A percentile compares a stretch with the other conserved stretches of the same genome.
Evolutionary conservation across 2,329 filamentous ascomycete species (phyloP).

Genomic region (Thielaviopsis musarum): DNA sequence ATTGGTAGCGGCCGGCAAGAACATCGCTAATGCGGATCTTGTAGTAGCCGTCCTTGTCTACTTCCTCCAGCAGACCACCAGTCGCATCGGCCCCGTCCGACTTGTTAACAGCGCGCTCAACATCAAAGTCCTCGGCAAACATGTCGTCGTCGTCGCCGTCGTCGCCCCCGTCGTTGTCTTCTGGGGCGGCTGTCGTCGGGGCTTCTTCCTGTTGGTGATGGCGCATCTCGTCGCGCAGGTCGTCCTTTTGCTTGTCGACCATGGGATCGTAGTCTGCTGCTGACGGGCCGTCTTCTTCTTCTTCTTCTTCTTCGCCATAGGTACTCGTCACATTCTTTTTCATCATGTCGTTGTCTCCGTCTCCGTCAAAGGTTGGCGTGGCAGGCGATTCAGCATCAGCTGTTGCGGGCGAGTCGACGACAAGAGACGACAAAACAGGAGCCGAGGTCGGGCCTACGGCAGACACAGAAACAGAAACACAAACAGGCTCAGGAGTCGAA

Average conservation of each 20-base stretch:
- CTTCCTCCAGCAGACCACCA: conserved; percentile 74
- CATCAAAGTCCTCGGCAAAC: conserved; percentile 70
- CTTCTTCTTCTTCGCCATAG: conserved; percentile 38
- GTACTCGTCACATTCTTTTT: background rate
- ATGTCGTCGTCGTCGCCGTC: conserved; percentile 66
- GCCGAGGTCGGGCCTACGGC: conserved; percentile 16
- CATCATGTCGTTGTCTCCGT: conserved; percentile 5
- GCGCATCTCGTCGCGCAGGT: conserved; percentile 49
- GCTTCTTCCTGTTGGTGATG: conserved; percentile 18
- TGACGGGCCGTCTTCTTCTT: conserved; percentile 61
- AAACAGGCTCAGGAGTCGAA: conserved; percentile 26
- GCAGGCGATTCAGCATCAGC: conserved; percentile 21
- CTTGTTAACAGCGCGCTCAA: conserved; percentile 41
- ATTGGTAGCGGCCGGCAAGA: conserved; percentile 74
- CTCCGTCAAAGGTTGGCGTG: conserved; percentile 4
- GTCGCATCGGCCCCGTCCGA: conserved; percentile 26
- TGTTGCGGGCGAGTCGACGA: conserved; percentile 29
- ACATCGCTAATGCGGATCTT: conserved; percentile 86
- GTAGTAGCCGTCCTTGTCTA: conserved; percentile 92
- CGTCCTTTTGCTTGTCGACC: conserved; percentile 74
- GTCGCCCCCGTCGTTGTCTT: conserved; percentile 33
- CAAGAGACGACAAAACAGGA: conserved; percentile 15
- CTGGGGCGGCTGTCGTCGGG: conserved; percentile 6
- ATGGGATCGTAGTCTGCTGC: conserved; percentile 87
- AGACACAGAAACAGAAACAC: background rate